These are phyloP conservation scores for Thermoascus crustaceus DNA, from an alignment of 2,329 filamentous ascomycete species.

Conservation along the genomic window DNA sequence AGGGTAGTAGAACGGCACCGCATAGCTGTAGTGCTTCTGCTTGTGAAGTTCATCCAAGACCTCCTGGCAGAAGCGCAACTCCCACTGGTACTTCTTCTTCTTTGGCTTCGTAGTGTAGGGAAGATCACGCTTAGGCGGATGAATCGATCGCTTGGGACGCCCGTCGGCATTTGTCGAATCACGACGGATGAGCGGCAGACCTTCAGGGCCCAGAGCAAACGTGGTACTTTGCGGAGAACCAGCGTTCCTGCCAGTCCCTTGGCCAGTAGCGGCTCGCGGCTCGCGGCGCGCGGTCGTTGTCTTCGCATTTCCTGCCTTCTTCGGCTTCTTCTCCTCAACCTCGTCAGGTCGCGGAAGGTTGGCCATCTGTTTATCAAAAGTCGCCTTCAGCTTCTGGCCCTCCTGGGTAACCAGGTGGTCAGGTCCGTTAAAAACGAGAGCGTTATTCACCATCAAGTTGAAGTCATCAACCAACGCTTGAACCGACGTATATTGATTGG, in stretches of 20 bases:
- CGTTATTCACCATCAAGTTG: constrained; percentile 69
- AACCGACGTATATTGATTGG: constrained; percentile 59
- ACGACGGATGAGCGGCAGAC: constrained; percentile 72
- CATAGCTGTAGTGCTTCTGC: constrained; percentile 58
- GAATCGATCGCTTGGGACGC: constrained; percentile 86
- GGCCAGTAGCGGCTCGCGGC: constrained; percentile 36
- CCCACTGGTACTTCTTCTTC: constrained; percentile 80
- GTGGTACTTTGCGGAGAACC: constrained; percentile 41
- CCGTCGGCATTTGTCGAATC: constrained; percentile 72
- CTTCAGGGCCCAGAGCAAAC: constrained; percentile 70
- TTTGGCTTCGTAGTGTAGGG: constrained; percentile 81
- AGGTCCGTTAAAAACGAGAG: constrained; percentile 71
- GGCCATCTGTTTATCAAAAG: constrained; percentile 53
- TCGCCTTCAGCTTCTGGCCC: constrained; percentile 53
- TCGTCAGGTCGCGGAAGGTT: constrained; percentile 50
- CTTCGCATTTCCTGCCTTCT: constrained; percentile 34
- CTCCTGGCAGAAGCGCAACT: constrained; percentile 83
- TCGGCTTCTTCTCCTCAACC: constrained; percentile 55
- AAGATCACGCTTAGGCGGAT: constrained; percentile 88
- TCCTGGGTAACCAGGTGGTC: constrained; percentile 64
- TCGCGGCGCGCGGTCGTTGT: constrained; percentile 42
- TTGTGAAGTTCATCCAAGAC: constrained; percentile 71
- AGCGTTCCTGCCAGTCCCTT: constrained; percentile 27
- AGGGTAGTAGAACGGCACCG: constrained; percentile 68
- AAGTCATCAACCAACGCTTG: constrained; percentile 68